Percentiles rank a stretch among this genome's conserved stretches.
Evolutionary conservation across 306 rosid species (phyloP).

Genomic region (Ziziphus jujuba): DNA sequence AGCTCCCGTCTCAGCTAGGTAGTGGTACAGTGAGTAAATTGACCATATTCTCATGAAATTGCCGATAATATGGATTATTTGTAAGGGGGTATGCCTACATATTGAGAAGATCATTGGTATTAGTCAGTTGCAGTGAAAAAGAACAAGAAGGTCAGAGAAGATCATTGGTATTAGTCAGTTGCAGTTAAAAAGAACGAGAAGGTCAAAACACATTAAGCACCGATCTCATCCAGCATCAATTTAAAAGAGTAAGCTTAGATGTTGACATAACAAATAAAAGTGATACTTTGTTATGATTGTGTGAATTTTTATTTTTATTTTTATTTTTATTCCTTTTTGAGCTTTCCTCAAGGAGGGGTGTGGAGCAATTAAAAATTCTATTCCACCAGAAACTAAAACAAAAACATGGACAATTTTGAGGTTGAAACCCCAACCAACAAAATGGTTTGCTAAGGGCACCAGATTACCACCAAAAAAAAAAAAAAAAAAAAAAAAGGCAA

Average conservation of each 20-base stretch:
- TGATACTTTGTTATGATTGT: not conserved
- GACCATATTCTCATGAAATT: slow-evolving; percentile 98
- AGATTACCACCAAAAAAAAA: too few species aligned
- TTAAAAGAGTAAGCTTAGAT: not conserved
- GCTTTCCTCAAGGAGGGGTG: not conserved
- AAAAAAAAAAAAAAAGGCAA: not conserved
- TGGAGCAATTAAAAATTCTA: not conserved
- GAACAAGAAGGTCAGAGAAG: slow-evolving; percentile 11
- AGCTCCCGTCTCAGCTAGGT: slow-evolving; percentile 78
- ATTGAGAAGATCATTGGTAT: slow-evolving; percentile 23
- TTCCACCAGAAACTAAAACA: not conserved
- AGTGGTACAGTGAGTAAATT: slow-evolving; percentile 78
- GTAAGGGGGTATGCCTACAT: slow-evolving; percentile 86
- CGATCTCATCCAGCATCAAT: not conserved
- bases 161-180: slow-evolving; percentile 24
- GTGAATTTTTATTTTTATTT: not conserved
- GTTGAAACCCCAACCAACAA: not conserved
- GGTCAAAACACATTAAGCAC: not conserved
- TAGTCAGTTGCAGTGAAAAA: slow-evolving; percentile 2
- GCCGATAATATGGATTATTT: slow-evolving; percentile 77
- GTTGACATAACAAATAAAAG: not conserved
- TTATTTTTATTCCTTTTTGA: not conserved
- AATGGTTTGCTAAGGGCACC: not conserved
- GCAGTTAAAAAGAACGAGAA: not conserved
- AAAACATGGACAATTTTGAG: not conserved